These are phyloP conservation scores for Phytophthora sojae DNA, from an alignment of 352 stramenopile genomes.

Conservation along the genomic window DNA sequence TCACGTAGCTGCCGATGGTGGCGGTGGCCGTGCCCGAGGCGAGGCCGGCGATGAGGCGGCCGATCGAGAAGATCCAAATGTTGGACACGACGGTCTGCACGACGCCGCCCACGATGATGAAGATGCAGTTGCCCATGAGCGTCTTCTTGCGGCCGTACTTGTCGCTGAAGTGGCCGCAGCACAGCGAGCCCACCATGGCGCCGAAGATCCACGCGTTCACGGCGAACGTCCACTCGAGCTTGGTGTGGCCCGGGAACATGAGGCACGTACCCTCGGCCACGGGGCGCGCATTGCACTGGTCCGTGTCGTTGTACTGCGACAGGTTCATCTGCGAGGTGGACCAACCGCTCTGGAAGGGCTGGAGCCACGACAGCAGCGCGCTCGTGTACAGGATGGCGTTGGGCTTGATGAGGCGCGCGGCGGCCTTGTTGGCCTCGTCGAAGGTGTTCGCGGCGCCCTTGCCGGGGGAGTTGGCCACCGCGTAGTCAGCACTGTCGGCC, in stretches of 20 bases:
- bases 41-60: slow-evolving; percentile 38
- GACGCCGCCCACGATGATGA: slow-evolving; percentile 47
- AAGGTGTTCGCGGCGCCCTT: slow-evolving; percentile 6
- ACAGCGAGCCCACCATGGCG: slow-evolving; percentile 52
- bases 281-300: slow-evolving; percentile 20
- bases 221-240: slow-evolving; percentile 15
- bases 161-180: slow-evolving; percentile 41
- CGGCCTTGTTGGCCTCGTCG: slow-evolving; percentile 25
- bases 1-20: slow-evolving; percentile 23
- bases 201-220: slow-evolving; percentile 60
- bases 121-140: slow-evolving; percentile 29
- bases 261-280: slow-evolving; percentile 17
- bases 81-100: slow-evolving; percentile 37
- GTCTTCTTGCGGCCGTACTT: slow-evolving; percentile 29
- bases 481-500: slow-evolving; percentile 13
- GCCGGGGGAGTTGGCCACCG: slow-evolving; percentile 7
- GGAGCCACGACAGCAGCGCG: slow-evolving; percentile 12
- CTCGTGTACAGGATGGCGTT: slow-evolving; percentile 19
- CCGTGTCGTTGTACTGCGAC: slow-evolving; percentile 20
- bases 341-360: slow-evolving; percentile 21
- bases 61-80: slow-evolving; percentile 43
- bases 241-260: slow-evolving; percentile 17
- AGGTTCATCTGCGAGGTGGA: slow-evolving; percentile 27
- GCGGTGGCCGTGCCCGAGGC: slow-evolving; percentile 30
- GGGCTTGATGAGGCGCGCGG: slow-evolving; percentile 13